Evolutionary conservation across 2,329 filamentous ascomycete genomes (phyloP).

Genomic region (Dryadomyces quercivorus): DNA sequence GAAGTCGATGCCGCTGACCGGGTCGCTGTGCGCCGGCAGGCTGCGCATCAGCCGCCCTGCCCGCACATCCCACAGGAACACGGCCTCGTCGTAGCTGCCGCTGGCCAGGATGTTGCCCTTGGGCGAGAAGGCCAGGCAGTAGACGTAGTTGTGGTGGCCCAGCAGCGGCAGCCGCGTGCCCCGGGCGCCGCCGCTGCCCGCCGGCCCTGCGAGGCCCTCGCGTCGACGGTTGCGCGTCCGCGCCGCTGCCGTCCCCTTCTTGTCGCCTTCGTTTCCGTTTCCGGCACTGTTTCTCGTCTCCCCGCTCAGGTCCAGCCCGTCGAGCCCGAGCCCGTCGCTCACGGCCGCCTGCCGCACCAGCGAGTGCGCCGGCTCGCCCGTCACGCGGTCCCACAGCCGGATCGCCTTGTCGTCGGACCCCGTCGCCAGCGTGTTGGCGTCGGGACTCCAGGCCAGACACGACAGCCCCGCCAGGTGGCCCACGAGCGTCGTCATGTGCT

Average conservation of each 20-base stretch:
- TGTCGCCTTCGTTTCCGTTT: slow-evolving; percentile 4
- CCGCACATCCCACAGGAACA: slow-evolving; percentile 92
- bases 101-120: slow-evolving; percentile 96
- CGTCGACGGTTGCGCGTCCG: slow-evolving; percentile 4
- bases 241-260: slow-evolving; percentile 1
- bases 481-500: slow-evolving; percentile 76
- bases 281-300: slow-evolving; percentile 4
- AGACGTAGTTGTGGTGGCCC: slow-evolving; percentile 94
- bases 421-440: slow-evolving; percentile 75
- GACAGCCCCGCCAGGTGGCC: slow-evolving; percentile 90
- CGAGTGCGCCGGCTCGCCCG: slow-evolving; percentile 28
- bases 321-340: neutral
- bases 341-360: slow-evolving; percentile 12
- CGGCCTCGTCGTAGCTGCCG: slow-evolving; percentile 92
- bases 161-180: slow-evolving; percentile 46
- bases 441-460: slow-evolving; percentile 87
- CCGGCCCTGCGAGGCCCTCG: neutral
- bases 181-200: slow-evolving; percentile 10
- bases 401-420: slow-evolving; percentile 96
- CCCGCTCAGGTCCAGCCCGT: neutral
- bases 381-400: slow-evolving; percentile 72
- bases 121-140: slow-evolving; percentile 87
- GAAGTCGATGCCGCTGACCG: slow-evolving; percentile 87
- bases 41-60: slow-evolving; percentile 80
- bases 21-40: slow-evolving; percentile 87